Base-by-base conservation (phyloP, 345 rosid species). In the Citrus sp. region DNA sequence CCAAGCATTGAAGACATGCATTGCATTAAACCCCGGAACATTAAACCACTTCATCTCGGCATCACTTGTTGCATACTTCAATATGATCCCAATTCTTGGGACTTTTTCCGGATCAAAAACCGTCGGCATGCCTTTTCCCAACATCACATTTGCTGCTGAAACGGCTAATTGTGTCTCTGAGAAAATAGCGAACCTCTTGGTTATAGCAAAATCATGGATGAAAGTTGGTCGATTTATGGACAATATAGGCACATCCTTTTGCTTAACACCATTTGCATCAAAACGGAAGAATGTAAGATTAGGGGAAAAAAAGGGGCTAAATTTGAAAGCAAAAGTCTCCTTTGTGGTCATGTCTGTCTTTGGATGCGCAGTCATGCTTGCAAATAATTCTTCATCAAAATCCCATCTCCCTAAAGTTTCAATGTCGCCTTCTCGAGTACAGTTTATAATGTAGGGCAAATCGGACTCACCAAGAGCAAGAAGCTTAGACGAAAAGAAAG, bases 321-420 rank as follows among this genome's bases (percentile, higher is more conserved):
- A 72, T 3, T 55, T 30, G 30, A 76, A 83, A 59, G 83, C 83
- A 73, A 83, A 83, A 2, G 76, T 49, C 42, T 83, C 81, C 2
- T 56, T 73, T 4, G 85, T 72, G 1, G 77, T 77, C 25, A 8
- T 7, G 42, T 83, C 83, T 3, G 61, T 16, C 21, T 80, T 77
- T 9, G 81, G 83, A 59, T 80, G 85, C 1, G 83, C 83, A 5
- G 81, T 83, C 85, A 83, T 79, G 80, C 30, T 76, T 2, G 75
- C 51, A 6, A 77, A 49, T 16, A 83, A 35, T 35, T 67, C 72
- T 19, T 37, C 38, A 34, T 67, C 34, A 35, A 83, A 35, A 34
- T 83, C 72, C 82, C 80, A 76, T 42, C 85, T 62, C 0, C 80
- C 78, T 12, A 37, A 27, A 9, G 85, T 76, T 30, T 72, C 34